Conservation (phyloP, 176 grass and related monocot genomes). For the Musa itinerans region DNA sequence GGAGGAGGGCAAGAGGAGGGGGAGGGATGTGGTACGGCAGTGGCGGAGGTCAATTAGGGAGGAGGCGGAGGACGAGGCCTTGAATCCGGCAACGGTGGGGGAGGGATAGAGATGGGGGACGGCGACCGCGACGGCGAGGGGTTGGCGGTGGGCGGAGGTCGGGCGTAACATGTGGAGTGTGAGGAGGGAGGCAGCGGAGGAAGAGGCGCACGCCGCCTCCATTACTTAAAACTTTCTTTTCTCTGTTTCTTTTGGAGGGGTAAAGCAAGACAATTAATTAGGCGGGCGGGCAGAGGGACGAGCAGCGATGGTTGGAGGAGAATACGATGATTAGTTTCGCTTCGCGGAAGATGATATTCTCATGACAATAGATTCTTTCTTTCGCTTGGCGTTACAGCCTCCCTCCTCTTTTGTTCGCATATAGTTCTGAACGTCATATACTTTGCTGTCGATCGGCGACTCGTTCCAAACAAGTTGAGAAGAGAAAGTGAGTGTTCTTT, state of each 20-base stretch:
- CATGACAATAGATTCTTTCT: no score
- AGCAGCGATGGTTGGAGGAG: no score
- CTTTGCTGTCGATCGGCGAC: no score
- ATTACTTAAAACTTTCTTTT: background rate
- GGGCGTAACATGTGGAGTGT: conserved; percentile 20
- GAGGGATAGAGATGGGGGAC: conserved; percentile 1
- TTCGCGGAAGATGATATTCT: no score
- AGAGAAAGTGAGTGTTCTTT: no score
- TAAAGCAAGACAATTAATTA: background rate
- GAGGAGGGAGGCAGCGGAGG: conserved; percentile 19
- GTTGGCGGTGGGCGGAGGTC: conserved; percentile 2
- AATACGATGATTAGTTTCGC: no score
- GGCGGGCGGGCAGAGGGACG: no score
- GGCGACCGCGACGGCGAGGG: conserved; percentile 28
- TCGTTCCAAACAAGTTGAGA: no score
- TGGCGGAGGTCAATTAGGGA: background rate
- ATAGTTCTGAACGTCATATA: no score
- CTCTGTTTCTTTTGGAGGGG: background rate
- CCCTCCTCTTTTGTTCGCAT: no score
- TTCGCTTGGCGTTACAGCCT: no score
- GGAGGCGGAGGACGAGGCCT: background rate
- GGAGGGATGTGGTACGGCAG: background rate
- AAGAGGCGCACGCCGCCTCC: background rate
- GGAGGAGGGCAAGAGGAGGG: background rate
- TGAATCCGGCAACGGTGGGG: conserved; percentile 29